Evolutionary conservation across 2,329 filamentous ascomycete genomes (phyloP).

Genomic region (Aspergillus sp.): DNA sequence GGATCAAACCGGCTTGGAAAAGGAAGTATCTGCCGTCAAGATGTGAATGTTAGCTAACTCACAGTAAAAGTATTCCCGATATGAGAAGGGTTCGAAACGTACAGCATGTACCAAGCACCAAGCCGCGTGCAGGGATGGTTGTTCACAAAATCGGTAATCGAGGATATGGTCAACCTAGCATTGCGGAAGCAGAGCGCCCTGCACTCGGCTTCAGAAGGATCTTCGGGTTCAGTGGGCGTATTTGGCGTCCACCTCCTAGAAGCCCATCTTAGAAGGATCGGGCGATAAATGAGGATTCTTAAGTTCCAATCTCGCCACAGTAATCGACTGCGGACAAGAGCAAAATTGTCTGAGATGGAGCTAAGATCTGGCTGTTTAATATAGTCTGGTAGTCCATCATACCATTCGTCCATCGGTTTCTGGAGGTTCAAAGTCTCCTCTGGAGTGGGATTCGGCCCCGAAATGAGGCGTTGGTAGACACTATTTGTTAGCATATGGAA

Average conservation of each 20-base stretch:
- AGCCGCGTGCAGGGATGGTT: slow-evolving; percentile 42
- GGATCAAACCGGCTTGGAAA: slow-evolving; percentile 47
- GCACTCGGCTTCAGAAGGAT: slow-evolving; percentile 40
- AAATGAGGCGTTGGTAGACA: slow-evolving; percentile 47
- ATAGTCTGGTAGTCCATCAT: slow-evolving; percentile 41
- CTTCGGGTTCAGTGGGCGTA: slow-evolving; percentile 28
- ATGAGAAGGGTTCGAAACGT: slow-evolving; percentile 11
- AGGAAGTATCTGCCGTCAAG: slow-evolving; percentile 39
- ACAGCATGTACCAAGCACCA: slow-evolving; percentile 47
- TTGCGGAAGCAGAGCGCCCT: slow-evolving; percentile 41
- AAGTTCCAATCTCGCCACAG: slow-evolving; percentile 47
- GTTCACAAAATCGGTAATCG: slow-evolving; percentile 43
- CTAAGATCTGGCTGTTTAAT: slow-evolving; percentile 36
- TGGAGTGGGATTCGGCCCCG: slow-evolving; percentile 41
- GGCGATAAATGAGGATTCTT: slow-evolving; percentile 45
- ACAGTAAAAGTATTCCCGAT: neutral
- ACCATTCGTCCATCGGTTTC: slow-evolving; percentile 45
- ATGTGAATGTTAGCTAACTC: neutral
- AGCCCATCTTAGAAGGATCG: slow-evolving; percentile 44
- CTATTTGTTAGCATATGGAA: slow-evolving; percentile 47
- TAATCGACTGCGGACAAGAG: slow-evolving; percentile 40
- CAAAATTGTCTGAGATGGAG: slow-evolving; percentile 36
- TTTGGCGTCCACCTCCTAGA: slow-evolving; percentile 35
- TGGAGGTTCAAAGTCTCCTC: slow-evolving; percentile 43
- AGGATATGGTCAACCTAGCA: slow-evolving; percentile 42